phyloP scores from a whole-genome alignment of 1,284 basidiomycete genomes.

The Schizopora paradoxa region DNA sequence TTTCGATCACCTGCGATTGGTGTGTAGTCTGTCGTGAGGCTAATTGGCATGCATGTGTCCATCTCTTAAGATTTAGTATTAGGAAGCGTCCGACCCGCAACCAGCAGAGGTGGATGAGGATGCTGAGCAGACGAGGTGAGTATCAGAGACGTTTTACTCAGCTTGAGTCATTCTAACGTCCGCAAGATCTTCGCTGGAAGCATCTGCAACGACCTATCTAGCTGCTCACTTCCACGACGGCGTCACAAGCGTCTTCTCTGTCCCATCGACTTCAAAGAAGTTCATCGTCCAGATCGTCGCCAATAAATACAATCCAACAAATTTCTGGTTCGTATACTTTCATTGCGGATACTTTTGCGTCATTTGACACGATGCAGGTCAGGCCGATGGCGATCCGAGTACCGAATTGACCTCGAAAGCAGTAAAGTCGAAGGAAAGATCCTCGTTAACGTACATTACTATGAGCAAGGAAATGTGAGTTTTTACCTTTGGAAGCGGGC shows the following conservation, averaged over 20 bases:
- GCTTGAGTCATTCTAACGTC: conserved; percentile 3
- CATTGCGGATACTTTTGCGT: conserved; percentile 5
- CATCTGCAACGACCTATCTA: conserved; percentile 64
- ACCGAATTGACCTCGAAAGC: conserved; percentile 52
- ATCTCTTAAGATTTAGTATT: conserved; percentile 12
- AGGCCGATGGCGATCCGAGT: conserved; percentile 88
- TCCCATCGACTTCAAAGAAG: conserved; percentile 35
- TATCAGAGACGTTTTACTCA: conserved; percentile 8
- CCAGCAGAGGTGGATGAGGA: conserved; percentile 56
- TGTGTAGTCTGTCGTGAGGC: conserved; percentile 32
- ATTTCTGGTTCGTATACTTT: conserved; percentile 67
- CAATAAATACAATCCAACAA: conserved; percentile 88
- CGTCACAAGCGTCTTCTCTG: conserved; percentile 64
- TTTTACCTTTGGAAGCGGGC: too few relatives aligned
- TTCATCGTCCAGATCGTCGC: conserved; percentile 83
- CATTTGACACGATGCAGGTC: conserved; percentile 50
- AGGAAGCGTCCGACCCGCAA: conserved; percentile 76
- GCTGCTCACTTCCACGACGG: conserved; percentile 75
- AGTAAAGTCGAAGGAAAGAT: conserved; percentile 60
- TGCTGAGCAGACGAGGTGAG: conserved; percentile 73
- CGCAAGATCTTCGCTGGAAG: conserved; percentile 62
- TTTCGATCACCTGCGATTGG: conserved; percentile 79
- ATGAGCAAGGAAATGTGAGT: conserved; percentile 89
- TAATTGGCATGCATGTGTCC: conserved; percentile 1
- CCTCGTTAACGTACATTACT: conserved; percentile 87